Evolutionary conservation across 2,329 filamentous ascomycete species (phyloP), one percentile per base, ranked within the genome.

Genomic region (Metarhizium brunneum): DNA sequence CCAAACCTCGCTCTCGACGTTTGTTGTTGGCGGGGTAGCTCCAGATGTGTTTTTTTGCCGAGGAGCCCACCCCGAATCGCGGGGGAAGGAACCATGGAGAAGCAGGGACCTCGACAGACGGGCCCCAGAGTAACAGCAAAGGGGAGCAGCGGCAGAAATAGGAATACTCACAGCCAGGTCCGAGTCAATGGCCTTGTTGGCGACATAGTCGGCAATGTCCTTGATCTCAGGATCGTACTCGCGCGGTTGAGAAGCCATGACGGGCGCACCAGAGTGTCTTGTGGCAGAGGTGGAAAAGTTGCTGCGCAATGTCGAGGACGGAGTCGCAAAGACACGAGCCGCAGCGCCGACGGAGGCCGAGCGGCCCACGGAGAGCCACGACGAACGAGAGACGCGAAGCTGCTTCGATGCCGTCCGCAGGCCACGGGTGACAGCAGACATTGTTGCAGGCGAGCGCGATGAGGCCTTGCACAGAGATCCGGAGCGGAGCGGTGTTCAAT

Each of bases 171-270:
- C 92, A 69, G 94, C 94, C 66, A 99, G 82, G 63, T 95, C 90
- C 35, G 92, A 97, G 65, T 92, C 81, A 68, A 97, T 87, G 57
- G 89, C 81, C 73, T 92, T 92, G 71, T 92, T 89, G 80, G 95
- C 90, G 70, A 97, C 88, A 76, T 96, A 99, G 74, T 81, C 84
- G 60, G 92, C 92, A 79, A 99, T 96, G 71, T 97, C 92, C 73
- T 85, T 86, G 73, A 97, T 94, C 77, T 96, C 92, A 60, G 88
- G 84, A 70, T 97, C 92, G 73, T 92, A 96, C 63, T 85, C 80
- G 70, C 81, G 75, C 58, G 72, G 67, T 65, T 76, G 70, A 48
- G 77, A 69, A 67, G 81, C 71, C 71, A 75, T 75, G 64, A 73
- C 68, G 63, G 79, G 74, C 64, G 79, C 76, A 61, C 73, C 72